These are phyloP conservation scores for Apiospora marii DNA, from an alignment of 2,329 filamentous ascomycete species.

Conservation along the genomic window DNA sequence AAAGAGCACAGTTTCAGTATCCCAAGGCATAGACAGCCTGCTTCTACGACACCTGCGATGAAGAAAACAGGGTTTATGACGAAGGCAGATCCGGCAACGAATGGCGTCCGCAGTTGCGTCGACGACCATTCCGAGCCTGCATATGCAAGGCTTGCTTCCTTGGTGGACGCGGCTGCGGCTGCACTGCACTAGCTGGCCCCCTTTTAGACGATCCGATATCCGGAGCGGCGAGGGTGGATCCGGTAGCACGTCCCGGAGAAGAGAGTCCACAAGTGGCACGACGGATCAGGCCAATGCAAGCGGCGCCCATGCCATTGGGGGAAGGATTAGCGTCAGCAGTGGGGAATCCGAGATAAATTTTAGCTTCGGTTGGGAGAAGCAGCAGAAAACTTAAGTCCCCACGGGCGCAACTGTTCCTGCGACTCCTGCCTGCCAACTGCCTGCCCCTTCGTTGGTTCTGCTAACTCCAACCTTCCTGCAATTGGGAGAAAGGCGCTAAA, in stretches of 20 bases:
- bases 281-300: neutral
- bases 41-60: too few species aligned
- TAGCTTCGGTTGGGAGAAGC: conserved; percentile 1
- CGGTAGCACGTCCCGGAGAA: neutral
- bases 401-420: neutral
- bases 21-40: too few species aligned
- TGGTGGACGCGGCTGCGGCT: neutral
- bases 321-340: neutral
- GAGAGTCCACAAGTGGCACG: neutral
- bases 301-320: neutral
- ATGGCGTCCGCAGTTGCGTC: neutral
- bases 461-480: neutral
- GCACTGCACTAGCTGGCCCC: neutral
- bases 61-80: too few species aligned
- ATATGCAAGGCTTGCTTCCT: neutral
- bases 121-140: neutral
- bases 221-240: conserved; percentile 6
- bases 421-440: too few species aligned
- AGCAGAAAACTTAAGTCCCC: neutral
- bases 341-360: neutral
- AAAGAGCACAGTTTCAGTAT: too few species aligned
- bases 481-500: neutral
- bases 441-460: neutral
- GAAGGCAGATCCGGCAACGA: too few species aligned
- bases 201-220: neutral